Conservation (phyloP, 805 yeast species). For the Lipomyces japonicus region DNA sequence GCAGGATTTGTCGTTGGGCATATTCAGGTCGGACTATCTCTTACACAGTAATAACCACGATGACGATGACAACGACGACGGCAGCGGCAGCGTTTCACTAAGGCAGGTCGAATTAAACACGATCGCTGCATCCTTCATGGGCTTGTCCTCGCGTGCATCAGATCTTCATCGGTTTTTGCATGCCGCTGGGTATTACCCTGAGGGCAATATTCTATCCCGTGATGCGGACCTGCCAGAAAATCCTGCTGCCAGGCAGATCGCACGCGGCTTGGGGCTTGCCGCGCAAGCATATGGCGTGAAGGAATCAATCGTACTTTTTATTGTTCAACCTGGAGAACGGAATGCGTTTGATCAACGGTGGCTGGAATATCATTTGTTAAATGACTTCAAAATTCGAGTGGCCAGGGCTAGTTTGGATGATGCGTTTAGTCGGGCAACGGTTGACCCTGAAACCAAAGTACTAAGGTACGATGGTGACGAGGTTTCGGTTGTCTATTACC, state of each 20-base stretch:
- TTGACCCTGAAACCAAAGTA: slow-evolving; percentile 10
- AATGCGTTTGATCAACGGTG: slow-evolving; percentile 90
- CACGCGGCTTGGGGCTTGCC: slow-evolving; percentile 67
- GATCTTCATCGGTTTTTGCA: slow-evolving; percentile 58
- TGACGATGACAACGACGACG: slow-evolving; percentile 39
- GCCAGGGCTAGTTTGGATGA: slow-evolving; percentile 66
- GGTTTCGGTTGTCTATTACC: slow-evolving; percentile 81
- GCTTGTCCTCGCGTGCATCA: slow-evolving; percentile 76
- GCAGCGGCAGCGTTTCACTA: slow-evolving; percentile 43
- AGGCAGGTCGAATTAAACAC: slow-evolving; percentile 97
- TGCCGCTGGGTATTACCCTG: slow-evolving; percentile 13
- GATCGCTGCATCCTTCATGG: slow-evolving; percentile 93
- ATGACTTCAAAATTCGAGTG: slow-evolving; percentile 54
- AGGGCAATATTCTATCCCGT: background rate
- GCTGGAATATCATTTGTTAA: slow-evolving; percentile 66
- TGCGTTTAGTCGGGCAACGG: slow-evolving; percentile 37
- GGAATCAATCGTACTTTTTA: slow-evolving; percentile 55
- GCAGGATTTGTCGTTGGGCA: slow-evolving; percentile 72
- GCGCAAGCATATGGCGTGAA: slow-evolving; percentile 49
- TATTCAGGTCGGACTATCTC: slow-evolving; percentile 90
- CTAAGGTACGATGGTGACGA: slow-evolving; percentile 48
- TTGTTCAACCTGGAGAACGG: slow-evolving; percentile 81
- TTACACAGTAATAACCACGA: slow-evolving; percentile 43
- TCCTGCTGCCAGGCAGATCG: slow-evolving; percentile 57
- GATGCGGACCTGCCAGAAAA: slow-evolving; percentile 57